phyloP scores from a whole-genome alignment of 169 alveolate genomes.

The Theileria parva region DNA sequence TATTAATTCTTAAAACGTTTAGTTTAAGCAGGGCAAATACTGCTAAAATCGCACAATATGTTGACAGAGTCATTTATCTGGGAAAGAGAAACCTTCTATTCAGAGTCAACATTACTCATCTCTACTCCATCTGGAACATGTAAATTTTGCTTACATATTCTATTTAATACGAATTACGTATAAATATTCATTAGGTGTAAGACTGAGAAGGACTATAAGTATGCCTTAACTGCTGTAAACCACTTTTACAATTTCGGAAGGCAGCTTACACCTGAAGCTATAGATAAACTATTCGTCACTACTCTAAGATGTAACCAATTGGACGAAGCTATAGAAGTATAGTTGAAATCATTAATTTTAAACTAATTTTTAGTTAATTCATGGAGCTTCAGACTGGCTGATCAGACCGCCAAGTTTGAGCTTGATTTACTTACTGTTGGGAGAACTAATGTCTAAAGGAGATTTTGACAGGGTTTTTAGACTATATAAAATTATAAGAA shows the following conservation, averaged over 20 bases:
- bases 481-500: constrained; percentile 33
- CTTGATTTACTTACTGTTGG: constrained; percentile 33
- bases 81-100: constrained; percentile 63
- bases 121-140: constrained; percentile 61
- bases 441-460: constrained; percentile 17
- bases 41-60: constrained; percentile 53
- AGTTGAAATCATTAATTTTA: not conserved
- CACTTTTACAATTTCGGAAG: constrained; percentile 68
- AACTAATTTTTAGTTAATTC: constrained; percentile 23
- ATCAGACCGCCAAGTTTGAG: constrained; percentile 44
- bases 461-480: constrained; percentile 37
- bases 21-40: constrained; percentile 52
- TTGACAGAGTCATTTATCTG: constrained; percentile 58
- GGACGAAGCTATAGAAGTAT: constrained; percentile 53
- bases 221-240: constrained; percentile 47
- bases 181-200: constrained; percentile 33
- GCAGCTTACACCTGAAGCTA: constrained; percentile 59
- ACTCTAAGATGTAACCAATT: constrained; percentile 47
- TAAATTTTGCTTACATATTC: not conserved
- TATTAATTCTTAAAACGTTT: not conserved
- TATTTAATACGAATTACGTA: not conserved
- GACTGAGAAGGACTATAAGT: constrained; percentile 49
- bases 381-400: constrained; percentile 56
- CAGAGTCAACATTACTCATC: constrained; percentile 52
- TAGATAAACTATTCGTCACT: constrained; percentile 45